A percentile compares a stretch with the other conserved stretches of the same genome.
phyloP scores from a whole-genome alignment of 495 filamentous ascomycete species.

The Aspergillus leporis region DNA sequence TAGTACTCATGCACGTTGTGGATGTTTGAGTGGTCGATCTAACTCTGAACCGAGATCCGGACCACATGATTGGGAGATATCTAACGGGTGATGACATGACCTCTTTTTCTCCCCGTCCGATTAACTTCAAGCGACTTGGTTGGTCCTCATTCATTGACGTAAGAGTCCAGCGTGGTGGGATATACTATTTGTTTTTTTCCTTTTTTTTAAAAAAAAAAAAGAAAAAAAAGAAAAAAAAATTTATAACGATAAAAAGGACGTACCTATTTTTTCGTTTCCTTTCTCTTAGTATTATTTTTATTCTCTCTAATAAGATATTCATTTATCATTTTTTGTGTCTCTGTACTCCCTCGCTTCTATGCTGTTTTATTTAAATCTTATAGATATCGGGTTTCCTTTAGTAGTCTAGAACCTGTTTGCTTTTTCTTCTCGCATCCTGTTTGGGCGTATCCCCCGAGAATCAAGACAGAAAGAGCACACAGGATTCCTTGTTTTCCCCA shows the following conservation, averaged over 20 bases:
- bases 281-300: background rate
- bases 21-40: slow-evolving; percentile 12
- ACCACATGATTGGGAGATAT: slow-evolving; percentile 18
- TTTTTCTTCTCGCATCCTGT: background rate
- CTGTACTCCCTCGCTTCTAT: background rate
- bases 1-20: slow-evolving; percentile 15
- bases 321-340: background rate
- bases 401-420: too few species aligned
- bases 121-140: slow-evolving; percentile 1
- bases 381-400: too few species aligned
- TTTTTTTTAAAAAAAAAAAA: too few species aligned
- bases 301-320: background rate
- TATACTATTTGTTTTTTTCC: background rate
- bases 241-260: too few species aligned
- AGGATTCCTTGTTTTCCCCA: background rate
- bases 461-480: background rate
- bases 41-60: slow-evolving; percentile 20
- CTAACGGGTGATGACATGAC: slow-evolving; percentile 5
- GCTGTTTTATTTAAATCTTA: background rate
- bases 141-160: background rate
- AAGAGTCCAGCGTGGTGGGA: background rate
- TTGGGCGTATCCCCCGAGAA: background rate
- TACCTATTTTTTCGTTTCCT: background rate
- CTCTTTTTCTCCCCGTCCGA: slow-evolving; percentile 1
- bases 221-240: too few species aligned